Evolutionary conservation across 2,329 filamentous ascomycete genomes (phyloP).

Genomic region (Zalaria sp.): DNA sequence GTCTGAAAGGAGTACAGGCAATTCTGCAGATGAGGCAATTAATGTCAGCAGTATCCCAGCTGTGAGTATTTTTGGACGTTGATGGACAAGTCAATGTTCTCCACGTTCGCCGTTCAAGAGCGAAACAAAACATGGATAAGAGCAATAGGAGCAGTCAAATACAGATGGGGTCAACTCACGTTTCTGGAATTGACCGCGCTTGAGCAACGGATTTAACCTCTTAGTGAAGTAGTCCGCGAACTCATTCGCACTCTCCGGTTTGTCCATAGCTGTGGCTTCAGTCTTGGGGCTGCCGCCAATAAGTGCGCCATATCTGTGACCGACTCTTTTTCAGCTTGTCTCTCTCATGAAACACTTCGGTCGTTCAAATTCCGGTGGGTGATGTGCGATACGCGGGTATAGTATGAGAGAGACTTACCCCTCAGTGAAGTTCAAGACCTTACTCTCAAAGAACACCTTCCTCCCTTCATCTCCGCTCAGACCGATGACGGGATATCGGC

Average conservation of each 20-base stretch:
- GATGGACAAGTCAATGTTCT: background rate
- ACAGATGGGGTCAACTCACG: background rate
- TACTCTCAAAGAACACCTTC: conserved; percentile 31
- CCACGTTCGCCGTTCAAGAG: too few species aligned
- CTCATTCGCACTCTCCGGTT: conserved; percentile 4
- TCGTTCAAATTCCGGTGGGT: too few species aligned
- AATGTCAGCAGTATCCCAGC: background rate
- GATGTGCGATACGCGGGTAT: too few species aligned
- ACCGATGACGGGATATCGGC: conserved; percentile 29
- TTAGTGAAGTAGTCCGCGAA: conserved; percentile 12
- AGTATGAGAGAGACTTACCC: conserved; percentile 19
- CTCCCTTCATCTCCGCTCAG: conserved; percentile 29
- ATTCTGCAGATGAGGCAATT: conserved; percentile 6
- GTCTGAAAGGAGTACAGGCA: conserved; percentile 32
- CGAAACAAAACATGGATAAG: background rate
- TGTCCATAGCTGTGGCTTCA: background rate
- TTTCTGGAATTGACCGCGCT: conserved; percentile 11
- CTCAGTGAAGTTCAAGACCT: conserved; percentile 27
- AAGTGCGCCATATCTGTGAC: conserved; percentile 7
- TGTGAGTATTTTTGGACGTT: background rate
- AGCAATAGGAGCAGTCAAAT: background rate
- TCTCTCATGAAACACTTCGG: too few species aligned
- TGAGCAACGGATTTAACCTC: conserved; percentile 14
- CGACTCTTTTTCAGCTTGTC: too few species aligned
- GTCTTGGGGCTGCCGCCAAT: conserved; percentile 7